phyloP scores from a whole-genome alignment of 257 asterid genomes.

The Datura wrightii region DNA sequence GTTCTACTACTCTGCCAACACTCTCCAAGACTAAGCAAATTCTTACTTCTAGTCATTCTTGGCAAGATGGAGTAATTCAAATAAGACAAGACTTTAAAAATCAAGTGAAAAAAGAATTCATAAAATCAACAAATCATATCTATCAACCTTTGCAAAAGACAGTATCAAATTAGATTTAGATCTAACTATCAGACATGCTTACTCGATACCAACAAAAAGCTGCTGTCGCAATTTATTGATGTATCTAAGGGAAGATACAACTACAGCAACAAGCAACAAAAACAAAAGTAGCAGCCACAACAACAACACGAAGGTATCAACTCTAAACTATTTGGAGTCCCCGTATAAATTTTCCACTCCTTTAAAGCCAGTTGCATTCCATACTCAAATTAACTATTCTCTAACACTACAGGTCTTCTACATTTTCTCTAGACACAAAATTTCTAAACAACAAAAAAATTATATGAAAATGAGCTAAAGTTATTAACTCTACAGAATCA shows the following conservation, averaged over 20 bases:
- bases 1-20: background rate
- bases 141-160: background rate
- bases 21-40: background rate
- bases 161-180: background rate
- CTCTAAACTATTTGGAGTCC: background rate
- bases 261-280: background rate
- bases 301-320: background rate
- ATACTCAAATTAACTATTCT: background rate
- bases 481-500: background rate
- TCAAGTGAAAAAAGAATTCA: background rate
- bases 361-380: background rate
- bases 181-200: background rate
- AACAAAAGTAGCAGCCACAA: background rate
- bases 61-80: background rate
- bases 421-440: conserved; percentile 6
- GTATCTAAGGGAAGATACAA: background rate
- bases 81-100: background rate
- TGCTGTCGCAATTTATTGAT: background rate
- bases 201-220: background rate
- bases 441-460: background rate
- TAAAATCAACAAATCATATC: conserved; percentile 18
- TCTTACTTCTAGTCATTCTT: background rate
- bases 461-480: background rate
- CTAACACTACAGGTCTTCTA: background rate
- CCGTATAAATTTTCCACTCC: background rate